phyloP scores from a whole-genome alignment of 805 yeast species.

The Yarrowia sp. region DNA sequence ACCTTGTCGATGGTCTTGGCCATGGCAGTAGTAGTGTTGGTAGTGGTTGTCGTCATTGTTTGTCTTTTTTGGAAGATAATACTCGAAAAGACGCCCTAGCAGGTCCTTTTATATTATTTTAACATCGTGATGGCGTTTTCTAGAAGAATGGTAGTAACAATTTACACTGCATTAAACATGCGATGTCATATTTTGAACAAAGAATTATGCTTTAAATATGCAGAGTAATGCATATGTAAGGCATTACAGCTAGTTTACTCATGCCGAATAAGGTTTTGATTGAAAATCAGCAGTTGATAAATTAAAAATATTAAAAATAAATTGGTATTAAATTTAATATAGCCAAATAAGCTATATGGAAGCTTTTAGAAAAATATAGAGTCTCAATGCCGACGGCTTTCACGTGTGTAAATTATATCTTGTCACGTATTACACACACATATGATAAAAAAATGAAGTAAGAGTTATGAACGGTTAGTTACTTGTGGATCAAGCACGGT shows the following conservation, averaged over 20 bases:
- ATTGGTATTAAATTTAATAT: no score
- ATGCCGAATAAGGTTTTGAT: background rate
- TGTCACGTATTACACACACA: no score
- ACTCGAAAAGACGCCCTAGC: background rate
- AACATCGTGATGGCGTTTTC: background rate
- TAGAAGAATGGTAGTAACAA: background rate
- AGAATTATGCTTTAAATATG: background rate
- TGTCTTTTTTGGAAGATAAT: conserved; percentile 5
- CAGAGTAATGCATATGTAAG: background rate
- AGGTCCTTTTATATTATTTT: background rate
- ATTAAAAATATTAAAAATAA: background rate
- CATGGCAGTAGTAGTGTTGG: background rate
- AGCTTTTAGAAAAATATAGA: no score
- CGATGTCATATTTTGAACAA: background rate
- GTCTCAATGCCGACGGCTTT: no score
- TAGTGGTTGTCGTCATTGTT: background rate
- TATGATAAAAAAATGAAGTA: background rate
- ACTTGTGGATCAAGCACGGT: background rate
- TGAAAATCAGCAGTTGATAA: background rate
- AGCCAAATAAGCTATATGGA: no score
- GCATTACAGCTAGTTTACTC: background rate
- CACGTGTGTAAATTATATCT: no score
- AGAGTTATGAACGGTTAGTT: background rate
- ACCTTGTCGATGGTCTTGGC: background rate
- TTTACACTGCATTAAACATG: background rate